These are phyloP conservation scores for Eucalyptus cloeziana DNA, from an alignment of 345 rosid genomes.

Conservation along the genomic window DNA sequence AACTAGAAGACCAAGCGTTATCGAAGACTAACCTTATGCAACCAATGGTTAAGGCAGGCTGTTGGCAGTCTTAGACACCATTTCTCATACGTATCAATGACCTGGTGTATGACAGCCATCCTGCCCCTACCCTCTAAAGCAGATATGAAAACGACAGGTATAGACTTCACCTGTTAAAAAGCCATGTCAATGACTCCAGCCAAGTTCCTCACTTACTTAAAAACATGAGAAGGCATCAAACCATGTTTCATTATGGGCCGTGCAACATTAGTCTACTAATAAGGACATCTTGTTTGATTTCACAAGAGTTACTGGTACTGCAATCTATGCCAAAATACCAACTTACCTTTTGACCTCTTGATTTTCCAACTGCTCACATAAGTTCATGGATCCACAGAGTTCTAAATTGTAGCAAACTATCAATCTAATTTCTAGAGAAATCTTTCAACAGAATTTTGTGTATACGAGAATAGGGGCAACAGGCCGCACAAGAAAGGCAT, in stretches of 20 bases:
- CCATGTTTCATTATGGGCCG: background rate
- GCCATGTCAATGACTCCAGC: background rate
- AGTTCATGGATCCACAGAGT: background rate
- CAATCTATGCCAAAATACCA: background rate
- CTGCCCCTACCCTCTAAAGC: slow-evolving; percentile 90
- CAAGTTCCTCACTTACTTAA: background rate
- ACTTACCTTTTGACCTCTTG: background rate
- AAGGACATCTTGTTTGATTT: background rate
- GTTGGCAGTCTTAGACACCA: slow-evolving; percentile 92
- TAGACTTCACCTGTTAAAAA: slow-evolving; percentile 57
- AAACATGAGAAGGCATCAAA: background rate
- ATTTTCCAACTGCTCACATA: background rate
- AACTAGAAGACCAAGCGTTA: background rate
- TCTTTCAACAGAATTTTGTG: background rate
- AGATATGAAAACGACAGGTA: slow-evolving; percentile 77
- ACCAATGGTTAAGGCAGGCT: slow-evolving; percentile 87
- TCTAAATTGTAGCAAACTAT: background rate
- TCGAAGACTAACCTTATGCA: slow-evolving; percentile 45
- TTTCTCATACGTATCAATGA: slow-evolving; percentile 58
- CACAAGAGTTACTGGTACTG: background rate
- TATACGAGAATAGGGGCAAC: background rate
- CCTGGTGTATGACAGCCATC: slow-evolving; percentile 59
- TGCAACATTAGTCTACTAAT: background rate
- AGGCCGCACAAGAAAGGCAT: background rate
- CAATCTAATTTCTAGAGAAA: background rate